Evolutionary conservation across 345 rosid genomes (phyloP).

Genomic region (Psidium friedrichsthalianum): DNA sequence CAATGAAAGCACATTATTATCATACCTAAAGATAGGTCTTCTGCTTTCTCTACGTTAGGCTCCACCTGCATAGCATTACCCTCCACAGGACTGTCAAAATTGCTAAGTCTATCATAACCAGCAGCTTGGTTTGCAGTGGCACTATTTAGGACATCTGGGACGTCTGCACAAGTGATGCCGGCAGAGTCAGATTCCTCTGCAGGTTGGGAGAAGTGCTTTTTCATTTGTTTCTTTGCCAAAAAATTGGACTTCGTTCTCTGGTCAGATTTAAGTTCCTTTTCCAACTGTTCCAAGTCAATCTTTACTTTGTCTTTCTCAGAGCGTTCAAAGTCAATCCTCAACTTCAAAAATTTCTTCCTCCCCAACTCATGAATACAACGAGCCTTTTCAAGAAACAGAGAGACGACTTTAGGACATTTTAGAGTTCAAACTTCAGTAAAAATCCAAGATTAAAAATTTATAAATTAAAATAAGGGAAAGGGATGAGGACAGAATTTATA

Average conservation of each 20-base stretch:
- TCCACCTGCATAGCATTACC: constrained; percentile 32
- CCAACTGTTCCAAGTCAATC: constrained; percentile 33
- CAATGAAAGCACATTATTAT: not conserved
- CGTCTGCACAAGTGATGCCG: constrained; percentile 43
- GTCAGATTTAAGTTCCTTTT: constrained; percentile 43
- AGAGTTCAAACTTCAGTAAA: not conserved
- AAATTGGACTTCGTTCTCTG: constrained; percentile 29
- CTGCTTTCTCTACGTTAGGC: constrained; percentile 43
- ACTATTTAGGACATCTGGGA: constrained; percentile 38
- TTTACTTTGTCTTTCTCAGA: constrained; percentile 50
- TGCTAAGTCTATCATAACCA: constrained; percentile 36
- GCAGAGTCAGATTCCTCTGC: constrained; percentile 47
- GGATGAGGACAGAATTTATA: not conserved
- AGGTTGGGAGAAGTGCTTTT: constrained; percentile 35
- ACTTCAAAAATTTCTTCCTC: constrained; percentile 54
- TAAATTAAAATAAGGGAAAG: not conserved
- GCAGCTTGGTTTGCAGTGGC: constrained; percentile 28
- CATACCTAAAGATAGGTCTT: constrained; percentile 69
- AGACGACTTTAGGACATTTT: not conserved
- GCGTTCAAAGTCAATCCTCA: constrained; percentile 43
- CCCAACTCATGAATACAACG: constrained; percentile 65
- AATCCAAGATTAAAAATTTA: not conserved
- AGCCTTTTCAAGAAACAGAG: constrained; percentile 32
- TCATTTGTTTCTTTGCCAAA: constrained; percentile 45
- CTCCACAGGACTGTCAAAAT: constrained; percentile 31